Evolutionary conservation across 441 rosid species (phyloP), one percentile per base, ranked within the genome.

Genomic region (Brassica hybrid): DNA sequence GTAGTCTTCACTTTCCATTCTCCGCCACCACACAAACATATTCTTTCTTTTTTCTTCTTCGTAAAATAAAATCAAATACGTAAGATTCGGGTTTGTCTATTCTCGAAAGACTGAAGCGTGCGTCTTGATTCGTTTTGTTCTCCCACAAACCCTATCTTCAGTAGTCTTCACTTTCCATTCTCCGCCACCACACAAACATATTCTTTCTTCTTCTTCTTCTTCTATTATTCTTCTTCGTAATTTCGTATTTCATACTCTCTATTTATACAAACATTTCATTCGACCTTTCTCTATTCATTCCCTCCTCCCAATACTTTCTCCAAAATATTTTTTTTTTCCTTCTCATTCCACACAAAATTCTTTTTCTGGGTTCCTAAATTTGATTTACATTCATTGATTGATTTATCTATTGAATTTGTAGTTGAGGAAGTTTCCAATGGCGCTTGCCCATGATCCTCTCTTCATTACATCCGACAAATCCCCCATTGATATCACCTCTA

Each of bases 381-480:
- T 54, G 9, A 52, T 14, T 52, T 7, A 14, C 17, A 6, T 48
- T 52, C 3, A 16, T 30, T 1, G 34, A 16, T 19, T 19, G 21
- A 19, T 19, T 50, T 16, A 14, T 4, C 1, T 1, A 50, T 50
- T 14, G 10, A 14, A 11, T 45, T 11, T 45, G 0, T 13, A 45
- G 5, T 45, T 30, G 11, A 57, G 8, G 6, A 13, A 32, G 43
- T 4, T 67, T 16, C 54, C 58, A 61, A 94, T 94, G 98, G 91
- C 97, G 2, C 83, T 89, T 65, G 85, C 94, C 8, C 88, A 83
- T 9, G 79, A 80, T 48, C 81, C 88, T 43, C 90, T 83, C 71
- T 73, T 88, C 36, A 57, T 90, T 27, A 48, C 89, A 18, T 85
- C 92, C 1, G 93, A 88, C 7, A 86, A 80, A 13, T 16, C 86